Conservation (phyloP, 129 eudicot species). For the Centella asiatica region DNA sequence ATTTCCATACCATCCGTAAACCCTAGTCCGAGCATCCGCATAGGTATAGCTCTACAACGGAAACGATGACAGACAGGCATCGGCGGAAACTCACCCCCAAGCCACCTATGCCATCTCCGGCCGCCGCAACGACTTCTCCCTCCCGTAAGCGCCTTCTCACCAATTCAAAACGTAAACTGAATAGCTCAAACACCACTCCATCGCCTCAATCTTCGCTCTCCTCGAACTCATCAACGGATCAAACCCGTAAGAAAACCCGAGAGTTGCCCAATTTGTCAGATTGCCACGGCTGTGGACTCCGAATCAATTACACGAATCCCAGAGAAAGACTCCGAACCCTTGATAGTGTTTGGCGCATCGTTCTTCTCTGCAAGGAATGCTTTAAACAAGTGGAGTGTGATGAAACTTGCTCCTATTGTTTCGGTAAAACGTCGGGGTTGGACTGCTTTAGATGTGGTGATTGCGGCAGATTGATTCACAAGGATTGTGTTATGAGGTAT, state of each 20-base stretch:
- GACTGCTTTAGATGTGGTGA: slow-evolving; percentile 36
- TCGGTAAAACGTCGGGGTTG: slow-evolving; percentile 6
- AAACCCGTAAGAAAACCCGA: slow-evolving; percentile 42
- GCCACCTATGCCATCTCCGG: background rate
- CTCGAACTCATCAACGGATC: slow-evolving; percentile 30
- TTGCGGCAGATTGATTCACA: slow-evolving; percentile 53
- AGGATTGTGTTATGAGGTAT: slow-evolving; percentile 40
- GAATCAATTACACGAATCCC: slow-evolving; percentile 48
- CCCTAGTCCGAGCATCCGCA: background rate
- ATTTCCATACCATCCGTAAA: too few species aligned
- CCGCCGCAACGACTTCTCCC: background rate
- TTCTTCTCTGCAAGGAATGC: slow-evolving; percentile 63
- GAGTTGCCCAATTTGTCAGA: slow-evolving; percentile 70
- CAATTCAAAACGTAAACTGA: slow-evolving; percentile 24
- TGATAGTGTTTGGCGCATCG: slow-evolving; percentile 78
- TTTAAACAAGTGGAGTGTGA: slow-evolving; percentile 29
- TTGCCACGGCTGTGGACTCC: slow-evolving; percentile 57
- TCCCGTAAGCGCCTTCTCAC: slow-evolving; percentile 39
- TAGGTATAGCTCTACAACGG: background rate
- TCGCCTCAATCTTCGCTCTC: slow-evolving; percentile 35
- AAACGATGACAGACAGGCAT: background rate
- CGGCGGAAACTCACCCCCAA: background rate
- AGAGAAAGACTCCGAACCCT: slow-evolving; percentile 52
- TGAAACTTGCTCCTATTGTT: slow-evolving; percentile 59
- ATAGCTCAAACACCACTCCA: slow-evolving; percentile 12